Evolutionary conservation across 2,329 filamentous ascomycete species (phyloP).

Genomic region (Trichoderma sp.): DNA sequence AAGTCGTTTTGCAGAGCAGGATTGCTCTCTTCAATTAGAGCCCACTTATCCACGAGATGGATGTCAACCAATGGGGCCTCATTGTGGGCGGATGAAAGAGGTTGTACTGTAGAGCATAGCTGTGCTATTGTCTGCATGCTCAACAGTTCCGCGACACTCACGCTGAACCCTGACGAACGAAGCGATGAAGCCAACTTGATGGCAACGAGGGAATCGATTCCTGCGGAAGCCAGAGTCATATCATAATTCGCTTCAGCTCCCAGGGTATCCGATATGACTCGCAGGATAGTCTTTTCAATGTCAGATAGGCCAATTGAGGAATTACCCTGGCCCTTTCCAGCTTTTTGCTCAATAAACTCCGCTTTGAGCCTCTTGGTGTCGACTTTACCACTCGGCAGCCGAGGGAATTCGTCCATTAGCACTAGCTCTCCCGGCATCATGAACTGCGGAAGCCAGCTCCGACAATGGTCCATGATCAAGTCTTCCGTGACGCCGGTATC

Average conservation of each 20-base stretch:
- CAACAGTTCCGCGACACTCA: conserved; percentile 64
- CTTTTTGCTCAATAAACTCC: conserved; percentile 42
- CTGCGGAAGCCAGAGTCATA: conserved; percentile 52
- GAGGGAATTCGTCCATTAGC: conserved; percentile 65
- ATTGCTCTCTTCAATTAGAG: conserved; percentile 25
- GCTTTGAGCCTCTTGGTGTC: conserved; percentile 66
- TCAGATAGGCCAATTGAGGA: conserved; percentile 24
- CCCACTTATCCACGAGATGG: conserved; percentile 27
- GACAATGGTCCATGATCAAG: conserved; percentile 61
- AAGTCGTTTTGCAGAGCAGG: conserved; percentile 22
- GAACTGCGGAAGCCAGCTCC: conserved; percentile 74
- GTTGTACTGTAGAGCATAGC: conserved; percentile 26
- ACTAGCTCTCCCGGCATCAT: conserved; percentile 81
- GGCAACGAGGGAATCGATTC: conserved; percentile 63
- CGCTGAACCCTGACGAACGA: conserved; percentile 53
- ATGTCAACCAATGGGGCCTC: conserved; percentile 5
- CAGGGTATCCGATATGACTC: conserved; percentile 45
- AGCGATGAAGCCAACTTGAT: conserved; percentile 62
- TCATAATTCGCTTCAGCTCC: conserved; percentile 37
- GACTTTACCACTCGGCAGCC: conserved; percentile 80
- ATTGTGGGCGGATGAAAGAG: background rate
- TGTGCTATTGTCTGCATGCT: conserved; percentile 49
- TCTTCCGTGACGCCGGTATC: conserved; percentile 40
- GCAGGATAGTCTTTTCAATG: conserved; percentile 38
- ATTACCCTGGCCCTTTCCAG: background rate